phyloP scores from a whole-genome alignment of 2,329 filamentous ascomycete species.

The Allantophomopsis cytisporea region DNA sequence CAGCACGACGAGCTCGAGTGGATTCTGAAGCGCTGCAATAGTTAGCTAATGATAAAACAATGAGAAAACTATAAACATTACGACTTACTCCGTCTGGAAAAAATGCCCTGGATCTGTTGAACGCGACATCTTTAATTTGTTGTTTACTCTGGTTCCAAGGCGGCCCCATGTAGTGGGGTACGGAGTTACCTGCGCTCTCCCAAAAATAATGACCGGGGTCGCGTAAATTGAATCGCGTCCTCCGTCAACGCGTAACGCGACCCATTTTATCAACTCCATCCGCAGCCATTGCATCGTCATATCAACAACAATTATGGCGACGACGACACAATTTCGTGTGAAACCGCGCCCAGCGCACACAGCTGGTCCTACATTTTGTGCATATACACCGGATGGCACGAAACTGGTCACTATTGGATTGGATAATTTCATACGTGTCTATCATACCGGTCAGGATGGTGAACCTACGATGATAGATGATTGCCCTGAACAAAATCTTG shows the following conservation, averaged over 20 bases:
- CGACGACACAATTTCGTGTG: constrained; percentile 27
- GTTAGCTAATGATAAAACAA: background rate
- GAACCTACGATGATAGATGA: constrained; percentile 91
- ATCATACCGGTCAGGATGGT: constrained; percentile 80
- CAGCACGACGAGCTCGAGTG: constrained; percentile 43
- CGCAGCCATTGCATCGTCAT: constrained; percentile 3
- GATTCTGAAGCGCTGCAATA: constrained; percentile 12
- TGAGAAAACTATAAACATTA: background rate
- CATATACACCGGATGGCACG: constrained; percentile 79
- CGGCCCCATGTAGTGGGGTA: background rate
- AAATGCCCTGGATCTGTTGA: constrained; percentile 69
- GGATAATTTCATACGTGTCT: constrained; percentile 88
- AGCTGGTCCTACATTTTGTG: constrained; percentile 71
- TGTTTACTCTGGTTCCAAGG: background rate
- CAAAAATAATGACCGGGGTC: constrained; percentile 6
- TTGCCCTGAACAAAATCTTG: constrained; percentile 72
- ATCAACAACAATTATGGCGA: constrained; percentile 13
- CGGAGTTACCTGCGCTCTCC: background rate
- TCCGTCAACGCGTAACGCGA: background rate
- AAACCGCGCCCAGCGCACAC: constrained; percentile 64
- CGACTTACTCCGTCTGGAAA: constrained; percentile 76
- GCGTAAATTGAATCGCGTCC: constrained; percentile 8
- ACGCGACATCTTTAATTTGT: constrained; percentile 37
- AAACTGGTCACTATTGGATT: constrained; percentile 84
- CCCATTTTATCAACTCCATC: constrained; percentile 1